Conservation (phyloP, 2,329 filamentous ascomycete species). For the Fusarium floridanum region DNA sequence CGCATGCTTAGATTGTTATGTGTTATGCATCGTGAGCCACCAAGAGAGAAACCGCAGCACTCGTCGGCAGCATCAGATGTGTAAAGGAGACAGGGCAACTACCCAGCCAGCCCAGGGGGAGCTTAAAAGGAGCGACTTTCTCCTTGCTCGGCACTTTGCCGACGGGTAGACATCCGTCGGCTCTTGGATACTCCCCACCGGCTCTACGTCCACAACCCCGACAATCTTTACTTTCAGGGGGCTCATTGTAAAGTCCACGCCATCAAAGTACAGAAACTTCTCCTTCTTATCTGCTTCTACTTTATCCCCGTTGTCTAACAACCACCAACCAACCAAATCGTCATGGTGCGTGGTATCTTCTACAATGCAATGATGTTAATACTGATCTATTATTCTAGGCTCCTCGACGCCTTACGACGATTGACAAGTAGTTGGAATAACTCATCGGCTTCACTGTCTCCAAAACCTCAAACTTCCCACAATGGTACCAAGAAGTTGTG, state of each 20-base stretch:
- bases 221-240: not conserved
- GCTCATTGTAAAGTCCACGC: not conserved
- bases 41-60: too few species aligned
- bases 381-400: not conserved
- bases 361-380: rapidly evolving
- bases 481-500: slow-evolving; percentile 98
- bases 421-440: slow-evolving; percentile 42
- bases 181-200: not conserved
- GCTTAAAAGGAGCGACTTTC: too few species aligned
- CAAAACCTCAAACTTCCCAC: slow-evolving; percentile 88
- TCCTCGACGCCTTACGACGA: not conserved
- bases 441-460: slow-evolving; percentile 89
- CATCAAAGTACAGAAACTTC: not conserved
- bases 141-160: not conserved
- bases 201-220: not conserved
- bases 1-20: too few species aligned
- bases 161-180: slow-evolving; percentile 4
- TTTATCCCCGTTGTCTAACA: too few species aligned
- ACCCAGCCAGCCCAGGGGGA: too few species aligned
- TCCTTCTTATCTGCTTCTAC: not conserved
- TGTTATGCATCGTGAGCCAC: too few species aligned
- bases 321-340: not conserved
- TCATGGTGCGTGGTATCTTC: not conserved
- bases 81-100: too few species aligned
- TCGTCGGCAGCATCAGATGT: too few species aligned